A percentile compares a stretch with the other conserved stretches of the same genome.
Evolutionary conservation across 2,329 filamentous ascomycete genomes (phyloP).

Genomic region (Neofusicoccum parvum): DNA sequence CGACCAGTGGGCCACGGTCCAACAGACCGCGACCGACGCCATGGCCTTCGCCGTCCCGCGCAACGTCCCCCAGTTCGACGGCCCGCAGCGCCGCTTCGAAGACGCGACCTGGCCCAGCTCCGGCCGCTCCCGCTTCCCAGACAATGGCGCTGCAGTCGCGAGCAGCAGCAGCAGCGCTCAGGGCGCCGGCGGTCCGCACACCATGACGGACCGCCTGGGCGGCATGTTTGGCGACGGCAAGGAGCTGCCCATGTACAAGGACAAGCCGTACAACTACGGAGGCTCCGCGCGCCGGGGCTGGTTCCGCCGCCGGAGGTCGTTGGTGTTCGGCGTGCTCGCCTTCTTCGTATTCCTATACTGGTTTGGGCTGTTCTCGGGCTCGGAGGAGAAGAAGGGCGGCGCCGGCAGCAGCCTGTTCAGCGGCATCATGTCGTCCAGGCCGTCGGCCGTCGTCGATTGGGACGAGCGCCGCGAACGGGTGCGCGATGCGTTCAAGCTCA

Average conservation of each 20-base stretch:
- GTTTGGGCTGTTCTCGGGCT: slow-evolving; percentile 39
- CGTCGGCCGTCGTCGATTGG: slow-evolving; percentile 65
- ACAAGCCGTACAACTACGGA: slow-evolving; percentile 84
- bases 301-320: slow-evolving; percentile 65
- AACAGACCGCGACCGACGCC: slow-evolving; percentile 26
- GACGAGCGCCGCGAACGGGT: slow-evolving; percentile 75
- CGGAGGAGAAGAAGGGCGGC: neutral
- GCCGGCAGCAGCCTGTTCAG: neutral
- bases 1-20: slow-evolving; percentile 25
- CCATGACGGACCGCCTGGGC: slow-evolving; percentile 63
- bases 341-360: slow-evolving; percentile 68
- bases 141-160: slow-evolving; percentile 6
- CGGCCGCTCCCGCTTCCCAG: slow-evolving; percentile 24
- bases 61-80: slow-evolving; percentile 46
- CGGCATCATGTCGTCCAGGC: slow-evolving; percentile 5
- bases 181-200: slow-evolving; percentile 36
- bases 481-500: slow-evolving; percentile 84
- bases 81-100: slow-evolving; percentile 42
- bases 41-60: slow-evolving; percentile 48
- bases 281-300: slow-evolving; percentile 58
- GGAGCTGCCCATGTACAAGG: slow-evolving; percentile 93
- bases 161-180: slow-evolving; percentile 20
- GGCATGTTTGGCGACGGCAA: slow-evolving; percentile 64
- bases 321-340: slow-evolving; percentile 56
- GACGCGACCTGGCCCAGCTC: slow-evolving; percentile 45